phyloP scores from a whole-genome alignment of 345 rosid species.

The Anacardium occidentale region DNA sequence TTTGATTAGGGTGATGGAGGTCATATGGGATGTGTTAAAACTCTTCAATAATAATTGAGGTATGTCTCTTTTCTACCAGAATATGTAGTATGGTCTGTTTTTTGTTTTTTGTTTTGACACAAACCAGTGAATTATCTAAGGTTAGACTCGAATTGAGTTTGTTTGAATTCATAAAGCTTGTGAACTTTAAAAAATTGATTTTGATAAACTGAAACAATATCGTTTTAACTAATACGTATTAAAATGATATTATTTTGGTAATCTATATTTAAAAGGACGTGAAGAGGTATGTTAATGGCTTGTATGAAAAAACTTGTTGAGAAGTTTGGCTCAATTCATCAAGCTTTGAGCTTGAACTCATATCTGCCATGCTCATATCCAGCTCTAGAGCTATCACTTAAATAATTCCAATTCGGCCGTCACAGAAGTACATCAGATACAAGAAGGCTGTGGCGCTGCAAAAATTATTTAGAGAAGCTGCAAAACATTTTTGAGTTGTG shows the following conservation, averaged over 20 bases:
- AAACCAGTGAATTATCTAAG: not conserved
- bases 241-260: too few relatives aligned
- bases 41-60: not conserved
- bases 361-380: too few relatives aligned
- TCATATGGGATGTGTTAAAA: not conserved
- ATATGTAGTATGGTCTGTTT: not conserved
- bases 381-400: not conserved
- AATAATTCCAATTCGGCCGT: not conserved
- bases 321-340: too few relatives aligned
- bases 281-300: too few relatives aligned
- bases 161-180: too few relatives aligned
- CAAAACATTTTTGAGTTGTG: not conserved
- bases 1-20: not conserved
- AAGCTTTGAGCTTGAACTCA: too few relatives aligned
- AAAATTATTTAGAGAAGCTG: not conserved
- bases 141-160: too few relatives aligned
- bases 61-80: not conserved
- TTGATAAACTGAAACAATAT: too few relatives aligned
- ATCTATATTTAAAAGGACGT: too few relatives aligned
- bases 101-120: not conserved
- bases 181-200: too few relatives aligned
- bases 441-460: not conserved
- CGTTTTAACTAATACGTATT: too few relatives aligned
- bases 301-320: too few relatives aligned
- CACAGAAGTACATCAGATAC: not conserved